Evolutionary conservation across 2,329 filamentous ascomycete species (phyloP), one percentile per base, ranked within the genome.

Genomic region (Macrophomina phaseolina): DNA sequence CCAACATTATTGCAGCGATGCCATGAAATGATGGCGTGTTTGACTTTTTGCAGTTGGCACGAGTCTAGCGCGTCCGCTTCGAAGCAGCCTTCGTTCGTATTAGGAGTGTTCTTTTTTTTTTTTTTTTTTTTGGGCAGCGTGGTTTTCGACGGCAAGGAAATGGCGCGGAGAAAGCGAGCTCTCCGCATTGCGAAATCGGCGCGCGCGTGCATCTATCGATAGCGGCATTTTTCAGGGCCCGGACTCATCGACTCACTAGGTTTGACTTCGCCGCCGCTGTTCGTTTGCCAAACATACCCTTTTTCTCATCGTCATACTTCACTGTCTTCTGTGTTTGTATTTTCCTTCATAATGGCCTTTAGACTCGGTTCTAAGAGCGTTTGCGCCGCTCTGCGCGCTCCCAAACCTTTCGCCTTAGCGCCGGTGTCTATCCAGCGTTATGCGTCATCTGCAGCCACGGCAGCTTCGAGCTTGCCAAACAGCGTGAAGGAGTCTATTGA

Each of bases 401-500:
- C 52, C 52, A 66, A 30, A 18, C 38, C 51, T 32, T 64, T 61
- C 40, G 42, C 49, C 40, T 18, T 58, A 9, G 58, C 52, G 40
- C 42, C 65, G 7, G 55, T 53, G 23, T 40, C 45, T 30, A 23
- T 48, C 53, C 65, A 49, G 46, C 34, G 77, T n/a, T 79, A 78
- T 76, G 78, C 79, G 42, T 79, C 79, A 23, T 74, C 77, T 23
- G 45, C 58, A 16, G 77, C 77, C 9, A 74, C 79, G 51, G 75
- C 77, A 53, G 76, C 77, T 45, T 81, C 80, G 30, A 81, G 75
- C 70, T 74, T 82, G 65, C 79, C 80, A 28, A 73, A 76, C 56
- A 74, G 76, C 69, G 69, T 81, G 46, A 77, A 78, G 68, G 74
- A 80, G 68, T 77, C 78, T 62, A 81, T 82, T 71, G 74, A 78